Conservation (phyloP, 2,329 filamentous ascomycete species). For the Claviceps spartinae region DNA sequence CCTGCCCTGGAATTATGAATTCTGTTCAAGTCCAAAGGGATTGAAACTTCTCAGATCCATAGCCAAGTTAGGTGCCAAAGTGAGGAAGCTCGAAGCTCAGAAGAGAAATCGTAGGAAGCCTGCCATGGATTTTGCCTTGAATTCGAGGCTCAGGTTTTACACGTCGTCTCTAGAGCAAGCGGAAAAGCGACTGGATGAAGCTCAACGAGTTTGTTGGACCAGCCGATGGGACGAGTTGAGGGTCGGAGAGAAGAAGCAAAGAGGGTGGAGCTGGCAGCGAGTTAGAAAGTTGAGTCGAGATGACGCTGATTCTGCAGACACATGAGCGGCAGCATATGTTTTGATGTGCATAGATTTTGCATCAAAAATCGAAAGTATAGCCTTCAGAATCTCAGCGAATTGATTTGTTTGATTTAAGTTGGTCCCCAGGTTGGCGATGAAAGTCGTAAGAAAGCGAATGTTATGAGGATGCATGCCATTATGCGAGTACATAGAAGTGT, state of each 20-base stretch:
- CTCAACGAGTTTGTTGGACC: conserved; percentile 4
- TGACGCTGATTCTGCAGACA: not conserved
- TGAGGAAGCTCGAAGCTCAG: conserved; percentile 1
- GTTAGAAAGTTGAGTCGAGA: not conserved
- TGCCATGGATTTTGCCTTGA: not conserved
- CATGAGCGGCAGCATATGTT: conserved; percentile 3
- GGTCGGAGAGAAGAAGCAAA: conserved; percentile 1
- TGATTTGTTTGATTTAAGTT: not conserved
- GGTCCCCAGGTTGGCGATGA: not conserved
- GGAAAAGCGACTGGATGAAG: conserved; percentile 3
- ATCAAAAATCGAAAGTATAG: not conserved
- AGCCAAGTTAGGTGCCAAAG: not conserved
- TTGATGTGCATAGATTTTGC: not conserved
- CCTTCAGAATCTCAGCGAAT: conserved; percentile 3
- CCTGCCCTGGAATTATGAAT: conserved; percentile 11
- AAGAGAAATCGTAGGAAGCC: not conserved
- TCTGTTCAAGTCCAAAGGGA: conserved; percentile 6
- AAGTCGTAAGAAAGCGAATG: not conserved
- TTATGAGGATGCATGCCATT: not conserved
- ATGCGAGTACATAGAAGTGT: not conserved
- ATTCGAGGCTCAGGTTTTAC: not conserved
- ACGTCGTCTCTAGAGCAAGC: not conserved
- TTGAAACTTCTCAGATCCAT: not conserved
- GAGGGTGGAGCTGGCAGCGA: not conserved
- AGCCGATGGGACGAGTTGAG: conserved; percentile 3